phyloP scores from a whole-genome alignment of 257 asterid genomes.

The Salvia rosmarinus region DNA sequence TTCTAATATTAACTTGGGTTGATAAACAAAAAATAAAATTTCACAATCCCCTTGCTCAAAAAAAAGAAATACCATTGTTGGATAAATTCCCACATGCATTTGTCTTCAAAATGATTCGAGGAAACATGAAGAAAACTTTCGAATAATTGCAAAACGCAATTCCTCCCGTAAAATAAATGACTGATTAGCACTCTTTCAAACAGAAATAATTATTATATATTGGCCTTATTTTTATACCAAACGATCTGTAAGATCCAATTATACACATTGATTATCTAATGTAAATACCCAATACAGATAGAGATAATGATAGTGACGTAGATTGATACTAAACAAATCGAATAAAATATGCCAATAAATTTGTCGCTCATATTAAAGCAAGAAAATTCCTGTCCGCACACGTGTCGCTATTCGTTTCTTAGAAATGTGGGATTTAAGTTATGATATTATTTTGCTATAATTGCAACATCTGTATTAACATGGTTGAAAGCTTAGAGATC shows the following conservation, averaged over 20 bases:
- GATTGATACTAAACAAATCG: background rate
- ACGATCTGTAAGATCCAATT: background rate
- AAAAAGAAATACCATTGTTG: background rate
- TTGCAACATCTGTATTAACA: too few species aligned
- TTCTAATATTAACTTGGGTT: too few species aligned
- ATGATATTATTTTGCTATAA: background rate
- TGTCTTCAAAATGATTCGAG: background rate
- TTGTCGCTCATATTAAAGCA: background rate
- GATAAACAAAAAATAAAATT: background rate
- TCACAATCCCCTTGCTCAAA: background rate
- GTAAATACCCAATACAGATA: background rate
- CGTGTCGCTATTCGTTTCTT: slow-evolving; percentile 24
- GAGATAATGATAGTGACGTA: slow-evolving; percentile 29
- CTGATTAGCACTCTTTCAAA: background rate
- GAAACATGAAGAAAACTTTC: background rate
- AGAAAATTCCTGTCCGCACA: slow-evolving; percentile 31
- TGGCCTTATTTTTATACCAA: background rate
- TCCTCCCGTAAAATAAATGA: background rate
- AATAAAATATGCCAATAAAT: background rate
- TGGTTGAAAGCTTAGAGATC: background rate
- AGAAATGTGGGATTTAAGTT: background rate
- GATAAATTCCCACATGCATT: slow-evolving; percentile 10
- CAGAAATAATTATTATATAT: background rate
- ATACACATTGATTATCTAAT: background rate
- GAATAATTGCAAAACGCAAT: background rate